These are phyloP conservation scores for Sclerotinia minor DNA, from an alignment of 2,329 filamentous ascomycete species.

Conservation along the genomic window DNA sequence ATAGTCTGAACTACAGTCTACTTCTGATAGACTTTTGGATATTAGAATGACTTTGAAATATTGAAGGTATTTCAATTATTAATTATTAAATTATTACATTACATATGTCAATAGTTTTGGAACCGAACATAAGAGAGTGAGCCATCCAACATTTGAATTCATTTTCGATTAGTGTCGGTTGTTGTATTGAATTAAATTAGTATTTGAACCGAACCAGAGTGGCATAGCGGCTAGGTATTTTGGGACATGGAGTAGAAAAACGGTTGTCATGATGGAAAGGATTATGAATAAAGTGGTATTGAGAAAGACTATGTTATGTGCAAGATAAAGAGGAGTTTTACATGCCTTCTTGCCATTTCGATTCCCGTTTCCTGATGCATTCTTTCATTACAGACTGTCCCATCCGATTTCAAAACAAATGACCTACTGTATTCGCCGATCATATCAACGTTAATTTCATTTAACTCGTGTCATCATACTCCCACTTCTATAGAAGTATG, in stretches of 20 bases:
- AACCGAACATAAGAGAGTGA: background rate
- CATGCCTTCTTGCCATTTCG: background rate
- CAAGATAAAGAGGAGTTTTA: slow-evolving; percentile 11
- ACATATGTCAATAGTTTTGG: background rate
- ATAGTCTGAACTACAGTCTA: background rate
- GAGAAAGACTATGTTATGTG: background rate
- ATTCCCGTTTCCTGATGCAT: background rate
- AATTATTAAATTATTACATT: too few species aligned
- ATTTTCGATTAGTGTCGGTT: background rate
- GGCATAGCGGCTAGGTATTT: background rate
- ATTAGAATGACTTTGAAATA: too few species aligned
- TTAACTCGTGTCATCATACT: background rate
- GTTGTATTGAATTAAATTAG: slow-evolving; percentile 7
- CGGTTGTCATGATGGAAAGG: background rate
- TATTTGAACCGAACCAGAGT: slow-evolving; percentile 6
- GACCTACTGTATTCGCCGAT: background rate
- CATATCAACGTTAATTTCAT: background rate
- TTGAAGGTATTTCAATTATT: too few species aligned
- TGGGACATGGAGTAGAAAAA: background rate
- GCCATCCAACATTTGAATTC: background rate
- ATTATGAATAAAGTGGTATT: slow-evolving; percentile 3
- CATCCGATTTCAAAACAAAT: background rate
- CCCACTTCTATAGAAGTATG: background rate
- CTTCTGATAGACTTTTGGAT: too few species aligned
- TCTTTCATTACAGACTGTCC: background rate